Conservation (phyloP, 2,329 filamentous ascomycete species). For the Thelonectria olida region DNA sequence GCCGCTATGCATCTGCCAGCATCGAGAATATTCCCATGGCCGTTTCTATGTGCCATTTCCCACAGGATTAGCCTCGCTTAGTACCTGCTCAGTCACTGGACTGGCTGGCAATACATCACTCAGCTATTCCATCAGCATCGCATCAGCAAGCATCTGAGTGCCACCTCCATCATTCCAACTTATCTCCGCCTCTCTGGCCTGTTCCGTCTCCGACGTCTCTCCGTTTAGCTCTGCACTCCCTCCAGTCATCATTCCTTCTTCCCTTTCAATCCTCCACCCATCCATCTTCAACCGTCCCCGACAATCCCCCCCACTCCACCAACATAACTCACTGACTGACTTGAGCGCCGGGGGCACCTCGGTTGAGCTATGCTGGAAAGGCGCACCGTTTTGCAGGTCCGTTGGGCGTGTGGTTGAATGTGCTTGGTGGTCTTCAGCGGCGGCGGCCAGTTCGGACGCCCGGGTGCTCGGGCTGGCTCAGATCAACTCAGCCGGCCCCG, state of each 20-base stretch:
- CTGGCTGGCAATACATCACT: neutral
- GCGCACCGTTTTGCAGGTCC: neutral
- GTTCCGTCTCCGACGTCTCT: conserved; percentile 1
- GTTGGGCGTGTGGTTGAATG: neutral
- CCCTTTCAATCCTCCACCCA: conserved; percentile 1
- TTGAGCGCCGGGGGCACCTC: conserved; percentile 12
- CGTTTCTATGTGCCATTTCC: neutral
- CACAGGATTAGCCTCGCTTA: neutral
- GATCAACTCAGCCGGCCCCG: neutral
- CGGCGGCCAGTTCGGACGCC: conserved; percentile 8
- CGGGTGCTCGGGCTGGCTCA: neutral
- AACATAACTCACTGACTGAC: conserved; percentile 4
- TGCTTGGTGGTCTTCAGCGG: conserved; percentile 1
- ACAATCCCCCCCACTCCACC: conserved; percentile 16
- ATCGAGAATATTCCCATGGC: conserved; percentile 5
- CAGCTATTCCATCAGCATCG: conserved; percentile 15
- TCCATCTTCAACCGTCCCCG: conserved; percentile 1
- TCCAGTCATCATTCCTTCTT: conserved; percentile 5
- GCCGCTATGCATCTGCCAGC: conserved; percentile 17
- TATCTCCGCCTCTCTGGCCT: conserved; percentile 3
- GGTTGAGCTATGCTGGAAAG: conserved; percentile 7
- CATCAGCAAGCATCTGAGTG: conserved; percentile 15
- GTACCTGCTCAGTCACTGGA: neutral
- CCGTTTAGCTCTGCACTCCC: neutral
- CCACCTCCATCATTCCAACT: conserved; percentile 1